Evolutionary conservation across 1,284 basidiomycete species (phyloP).

Genomic region (Puccinia brachypodii): DNA sequence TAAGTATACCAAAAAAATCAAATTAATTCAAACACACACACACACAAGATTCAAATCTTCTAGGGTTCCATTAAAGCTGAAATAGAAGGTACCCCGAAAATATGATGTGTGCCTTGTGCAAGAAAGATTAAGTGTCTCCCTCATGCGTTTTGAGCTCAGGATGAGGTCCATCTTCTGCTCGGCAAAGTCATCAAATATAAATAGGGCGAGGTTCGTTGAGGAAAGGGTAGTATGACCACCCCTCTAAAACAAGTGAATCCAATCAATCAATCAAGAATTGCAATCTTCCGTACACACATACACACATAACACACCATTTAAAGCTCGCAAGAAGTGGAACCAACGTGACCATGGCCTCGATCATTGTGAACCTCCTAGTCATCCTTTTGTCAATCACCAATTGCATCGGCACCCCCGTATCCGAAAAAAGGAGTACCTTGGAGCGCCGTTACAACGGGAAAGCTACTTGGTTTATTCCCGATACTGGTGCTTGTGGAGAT

Average conservation of each 20-base stretch:
- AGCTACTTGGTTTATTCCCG: conserved; percentile 44
- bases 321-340: neutral
- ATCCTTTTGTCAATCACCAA: neutral
- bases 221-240: neutral
- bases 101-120: neutral
- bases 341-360: neutral
- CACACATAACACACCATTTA: neutral
- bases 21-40: too few species aligned
- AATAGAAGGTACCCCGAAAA: neutral
- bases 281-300: neutral
- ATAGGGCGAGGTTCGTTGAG: neutral
- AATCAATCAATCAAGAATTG: neutral
- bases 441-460: conserved; percentile 17
- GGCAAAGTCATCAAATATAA: neutral
- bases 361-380: neutral
- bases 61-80: neutral
- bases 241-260: neutral
- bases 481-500: conserved; percentile 40
- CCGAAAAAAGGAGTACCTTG: neutral
- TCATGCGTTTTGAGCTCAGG: neutral
- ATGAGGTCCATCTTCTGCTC: too few species aligned
- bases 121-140: neutral
- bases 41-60: too few species aligned
- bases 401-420: neutral
- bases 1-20: too few species aligned